Evolutionary conservation across 306 rosid species (phyloP), one percentile per base, ranked within the genome.

Genomic region (Lablab purpureus): DNA sequence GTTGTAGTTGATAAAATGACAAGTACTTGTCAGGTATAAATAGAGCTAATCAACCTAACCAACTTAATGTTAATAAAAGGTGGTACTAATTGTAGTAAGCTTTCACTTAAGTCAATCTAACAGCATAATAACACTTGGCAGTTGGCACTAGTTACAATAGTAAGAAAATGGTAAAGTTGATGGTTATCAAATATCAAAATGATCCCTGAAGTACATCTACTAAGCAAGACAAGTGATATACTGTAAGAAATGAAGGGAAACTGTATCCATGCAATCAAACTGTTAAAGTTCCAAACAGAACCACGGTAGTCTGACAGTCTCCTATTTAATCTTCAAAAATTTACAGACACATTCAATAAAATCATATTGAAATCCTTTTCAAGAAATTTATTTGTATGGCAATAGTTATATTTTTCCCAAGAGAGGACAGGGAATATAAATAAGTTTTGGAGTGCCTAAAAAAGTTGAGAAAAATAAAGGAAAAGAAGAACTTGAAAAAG

Each of bases 231-330:
- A 22, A 23, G 17, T 55, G 7, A 55, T 11, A 54, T 54, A 23
- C 4, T 1, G 21, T 13, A 49, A 64, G 41, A 32, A 65, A 51
- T 36, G 67, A 80, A 62, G 67, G 74, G 7, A 60, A 50, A 50
- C 14, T 37, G 58, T 18, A 43, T 47, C 4, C 28, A 51, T 41
- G 41, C 23, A 54, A 52, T 67, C 55, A 55, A 74, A 74, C 7
- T 43, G 52, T 51, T 14, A 55, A 55, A 74, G 54, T 43, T 75
- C 62, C 27, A 81, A 54, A 73, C 28, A 74, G 62, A 30, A 34
- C 32, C 51, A 22, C 21, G 55, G 40, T 37, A 55, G 49, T 19
- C 14, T 10, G 40, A 40, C 51, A 17, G 28, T 65, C 19, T 65
- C 19, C 21, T 54, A 13, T 21, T 43, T 55, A 54, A 54, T 66